Evolutionary conservation across 2,329 filamentous ascomycete species (phyloP), one percentile per base, ranked within the genome.

Genomic region (Dactylellina haptotyla): DNA sequence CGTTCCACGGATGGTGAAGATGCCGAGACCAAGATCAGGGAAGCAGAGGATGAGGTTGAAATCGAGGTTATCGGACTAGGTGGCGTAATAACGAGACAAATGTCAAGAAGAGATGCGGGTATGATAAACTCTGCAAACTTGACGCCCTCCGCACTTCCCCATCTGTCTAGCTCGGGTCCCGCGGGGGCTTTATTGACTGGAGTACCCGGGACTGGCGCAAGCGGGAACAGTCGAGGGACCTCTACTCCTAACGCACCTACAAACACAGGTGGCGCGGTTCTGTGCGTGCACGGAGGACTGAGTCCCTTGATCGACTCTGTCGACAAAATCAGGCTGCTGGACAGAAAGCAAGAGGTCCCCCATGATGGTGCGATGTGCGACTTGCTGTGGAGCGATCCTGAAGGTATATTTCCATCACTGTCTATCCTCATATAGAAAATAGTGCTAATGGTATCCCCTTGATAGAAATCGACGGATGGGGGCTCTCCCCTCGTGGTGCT

Each of bases 281-380:
- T 99, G 8, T 99, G 95, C 80, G 95, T 99, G 0, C 95, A 99
- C 80, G 95, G 95, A 66, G 95, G 95, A 1, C 84, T 99, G 5
- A 95, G 90, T 20, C 95, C 95, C 0, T 84, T 97, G 9, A 91
- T 99, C 71, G 93, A 98, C 80, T 92, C 88, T 23, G 90, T 99
- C 50, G 94, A 99, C 80, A 97, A 97, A 82, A 99, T 99, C 80
- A 87, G 95, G 20, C 85, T 98, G 12, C 87, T 99, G 20, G 96
- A 99, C 80, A 89, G 94, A 75, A 98, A 98, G 81, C 95, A 99
- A 82, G 95, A 99, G 83, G 95, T 99, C 0, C 95, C 95, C 0
- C 95, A 99, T 80, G 95, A 99, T 83, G 95, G 95, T 64, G 93
- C 95, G 79, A 99, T 99, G 95, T 99, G 95, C 82, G 95, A 99